Percentiles rank a stretch among this genome's conserved stretches.
phyloP scores from a whole-genome alignment of 129 eudicot genomes.

The Pseudognaphalium luteoalbum region DNA sequence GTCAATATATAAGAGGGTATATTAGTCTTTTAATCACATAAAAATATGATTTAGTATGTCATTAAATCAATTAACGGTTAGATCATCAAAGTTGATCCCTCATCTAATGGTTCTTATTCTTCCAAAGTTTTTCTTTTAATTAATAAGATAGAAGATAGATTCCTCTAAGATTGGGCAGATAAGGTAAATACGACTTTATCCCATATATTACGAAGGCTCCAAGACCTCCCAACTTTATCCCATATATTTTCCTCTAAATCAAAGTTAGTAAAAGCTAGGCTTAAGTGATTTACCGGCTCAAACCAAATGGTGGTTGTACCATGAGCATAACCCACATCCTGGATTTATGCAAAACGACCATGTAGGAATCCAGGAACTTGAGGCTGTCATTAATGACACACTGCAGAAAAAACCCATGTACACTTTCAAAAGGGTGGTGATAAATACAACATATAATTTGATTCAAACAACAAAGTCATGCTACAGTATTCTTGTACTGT shows the following conservation, averaged over 20 bases:
- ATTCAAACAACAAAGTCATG: too few species aligned
- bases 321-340: slow-evolving; percentile 24
- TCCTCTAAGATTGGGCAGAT: neutral
- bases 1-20: too few species aligned
- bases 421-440: slow-evolving; percentile 13
- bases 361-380: slow-evolving; percentile 28
- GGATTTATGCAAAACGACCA: neutral
- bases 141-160: neutral
- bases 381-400: slow-evolving; percentile 23
- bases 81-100: too few species aligned
- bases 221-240: neutral
- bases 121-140: too few species aligned
- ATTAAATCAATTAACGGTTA: too few species aligned
- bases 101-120: too few species aligned
- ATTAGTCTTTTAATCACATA: too few species aligned
- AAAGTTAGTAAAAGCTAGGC: neutral
- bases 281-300: slow-evolving; percentile 12
- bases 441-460: too few species aligned
- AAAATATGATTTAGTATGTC: too few species aligned
- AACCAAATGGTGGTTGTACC: slow-evolving; percentile 43
- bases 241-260: neutral
- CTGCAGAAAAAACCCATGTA: neutral
- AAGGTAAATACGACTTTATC: neutral
- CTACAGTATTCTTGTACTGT: too few species aligned
- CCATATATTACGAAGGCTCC: neutral